Evolutionary conservation across 257 asterid genomes (phyloP).

Genomic region (Ajuga chamaepitys): DNA sequence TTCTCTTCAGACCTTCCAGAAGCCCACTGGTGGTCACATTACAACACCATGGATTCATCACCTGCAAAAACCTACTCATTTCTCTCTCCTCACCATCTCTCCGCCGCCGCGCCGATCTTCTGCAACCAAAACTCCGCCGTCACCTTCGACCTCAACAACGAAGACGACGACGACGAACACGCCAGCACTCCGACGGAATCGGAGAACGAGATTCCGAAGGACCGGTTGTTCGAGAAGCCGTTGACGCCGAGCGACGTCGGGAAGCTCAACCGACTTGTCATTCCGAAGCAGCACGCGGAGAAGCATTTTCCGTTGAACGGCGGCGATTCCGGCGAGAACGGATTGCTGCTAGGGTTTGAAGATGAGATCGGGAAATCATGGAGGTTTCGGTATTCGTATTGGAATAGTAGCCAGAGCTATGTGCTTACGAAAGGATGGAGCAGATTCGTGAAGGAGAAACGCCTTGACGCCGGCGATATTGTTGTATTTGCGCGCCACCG

Average conservation of each 20-base stretch:
- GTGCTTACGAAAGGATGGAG: constrained; percentile 97
- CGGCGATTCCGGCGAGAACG: constrained; percentile 51
- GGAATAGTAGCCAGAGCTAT: constrained; percentile 96
- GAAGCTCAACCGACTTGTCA: constrained; percentile 86
- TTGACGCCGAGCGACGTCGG: constrained; percentile 96
- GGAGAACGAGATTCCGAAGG: constrained; percentile 26
- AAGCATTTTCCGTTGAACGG: constrained; percentile 64
- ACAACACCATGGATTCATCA: constrained; percentile 25
- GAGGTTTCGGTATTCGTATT: constrained; percentile 83
- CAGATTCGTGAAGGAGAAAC: constrained; percentile 84
- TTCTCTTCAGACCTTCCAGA: constrained; percentile 42
- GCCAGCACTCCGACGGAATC: background rate
- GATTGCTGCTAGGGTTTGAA: constrained; percentile 63
- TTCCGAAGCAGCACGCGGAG: constrained; percentile 93
- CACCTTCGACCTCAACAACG: constrained; percentile 53
- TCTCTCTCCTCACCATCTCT: constrained; percentile 11
- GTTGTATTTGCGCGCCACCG: constrained; percentile 67
- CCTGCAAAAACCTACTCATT: constrained; percentile 24
- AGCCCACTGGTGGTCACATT: constrained; percentile 46
- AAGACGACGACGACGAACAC: constrained; percentile 27
- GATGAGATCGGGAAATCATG: constrained; percentile 75
- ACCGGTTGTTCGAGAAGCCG: constrained; percentile 73
- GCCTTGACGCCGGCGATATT: constrained; percentile 77
- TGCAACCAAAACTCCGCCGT: background rate
- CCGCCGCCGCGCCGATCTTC: background rate